phyloP scores from a whole-genome alignment of 108 stramenopile genomes.

The Cyclotella choctawhatcheeana region DNA sequence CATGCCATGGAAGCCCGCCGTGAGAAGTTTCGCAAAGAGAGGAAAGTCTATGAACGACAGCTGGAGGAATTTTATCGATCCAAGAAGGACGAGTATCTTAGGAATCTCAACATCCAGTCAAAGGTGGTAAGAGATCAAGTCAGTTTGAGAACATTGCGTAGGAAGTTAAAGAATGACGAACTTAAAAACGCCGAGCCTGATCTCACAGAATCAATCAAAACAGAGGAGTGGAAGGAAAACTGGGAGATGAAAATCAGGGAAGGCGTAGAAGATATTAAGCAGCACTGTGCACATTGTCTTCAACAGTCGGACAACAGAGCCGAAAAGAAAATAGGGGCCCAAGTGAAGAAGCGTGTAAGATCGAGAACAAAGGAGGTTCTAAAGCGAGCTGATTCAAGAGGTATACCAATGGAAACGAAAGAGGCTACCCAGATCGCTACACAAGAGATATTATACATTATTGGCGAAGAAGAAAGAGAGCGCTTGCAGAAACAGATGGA shows the following conservation, averaged over 20 bases:
- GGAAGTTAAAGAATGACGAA: constrained; percentile 37
- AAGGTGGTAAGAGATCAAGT: constrained; percentile 33
- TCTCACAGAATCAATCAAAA: constrained; percentile 16
- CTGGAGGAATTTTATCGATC: constrained; percentile 32
- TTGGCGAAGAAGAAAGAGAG: constrained; percentile 35
- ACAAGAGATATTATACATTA: constrained; percentile 32
- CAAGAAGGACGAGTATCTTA: constrained; percentile 34
- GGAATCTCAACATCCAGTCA: neutral
- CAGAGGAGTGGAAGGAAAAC: constrained; percentile 27
- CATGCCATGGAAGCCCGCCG: constrained; percentile 40
- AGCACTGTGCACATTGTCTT: constrained; percentile 20
- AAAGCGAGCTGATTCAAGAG: constrained; percentile 22
- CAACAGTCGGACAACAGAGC: constrained; percentile 24
- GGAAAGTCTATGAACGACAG: constrained; percentile 40
- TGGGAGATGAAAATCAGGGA: constrained; percentile 30
- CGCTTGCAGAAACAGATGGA: constrained; percentile 27
- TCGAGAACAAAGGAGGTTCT: constrained; percentile 24
- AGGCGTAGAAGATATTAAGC: constrained; percentile 23
- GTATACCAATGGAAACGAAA: constrained; percentile 40
- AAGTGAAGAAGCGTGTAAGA: constrained; percentile 28
- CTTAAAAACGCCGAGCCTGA: constrained; percentile 33
- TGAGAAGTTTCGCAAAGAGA: constrained; percentile 32
- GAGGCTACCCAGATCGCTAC: constrained; percentile 41
- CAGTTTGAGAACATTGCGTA: constrained; percentile 35
- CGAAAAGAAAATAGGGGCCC: constrained; percentile 28